Evolutionary conservation across 352 stramenopile species (phyloP).

Genomic region (Thalassiosira mediterranea): DNA sequence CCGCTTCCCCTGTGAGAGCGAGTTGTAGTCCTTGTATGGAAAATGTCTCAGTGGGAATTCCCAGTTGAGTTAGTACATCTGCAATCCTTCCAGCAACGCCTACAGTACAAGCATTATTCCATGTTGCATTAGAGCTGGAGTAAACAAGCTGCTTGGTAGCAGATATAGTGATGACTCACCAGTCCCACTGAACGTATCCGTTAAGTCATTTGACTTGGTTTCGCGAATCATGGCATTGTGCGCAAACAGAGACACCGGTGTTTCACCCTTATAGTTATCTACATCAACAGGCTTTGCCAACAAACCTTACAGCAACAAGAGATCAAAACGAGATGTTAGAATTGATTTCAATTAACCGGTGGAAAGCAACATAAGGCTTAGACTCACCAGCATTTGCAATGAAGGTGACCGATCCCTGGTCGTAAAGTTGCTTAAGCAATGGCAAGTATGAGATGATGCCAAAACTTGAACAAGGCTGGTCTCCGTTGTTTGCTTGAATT

Average conservation of each 20-base stretch:
- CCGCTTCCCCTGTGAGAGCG: not conserved
- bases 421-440: slow-evolving; percentile 65
- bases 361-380: no score
- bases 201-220: slow-evolving; percentile 28
- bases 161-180: no score
- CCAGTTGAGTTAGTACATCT: slow-evolving; percentile 58
- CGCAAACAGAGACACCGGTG: slow-evolving; percentile 64
- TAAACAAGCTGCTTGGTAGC: no score
- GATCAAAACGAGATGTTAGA: no score
- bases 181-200: slow-evolving; percentile 32
- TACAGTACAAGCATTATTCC: no score
- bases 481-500: slow-evolving; percentile 25
- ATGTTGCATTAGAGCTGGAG: no score
- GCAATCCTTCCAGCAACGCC: slow-evolving; percentile 77
- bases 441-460: slow-evolving; percentile 62
- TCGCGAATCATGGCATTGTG: slow-evolving; percentile 66
- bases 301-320: no score
- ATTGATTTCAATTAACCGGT: no score
- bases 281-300: slow-evolving; percentile 63
- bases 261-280: slow-evolving; percentile 58
- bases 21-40: not conserved
- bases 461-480: slow-evolving; percentile 71
- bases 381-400: slow-evolving; percentile 76
- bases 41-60: slow-evolving; percentile 4
- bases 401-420: slow-evolving; percentile 64